A percentile compares a stretch with the other conserved stretches of the same genome.
Evolutionary conservation across 305 asterid genomes (phyloP).

Genomic region (Fraxinus floribunda): DNA sequence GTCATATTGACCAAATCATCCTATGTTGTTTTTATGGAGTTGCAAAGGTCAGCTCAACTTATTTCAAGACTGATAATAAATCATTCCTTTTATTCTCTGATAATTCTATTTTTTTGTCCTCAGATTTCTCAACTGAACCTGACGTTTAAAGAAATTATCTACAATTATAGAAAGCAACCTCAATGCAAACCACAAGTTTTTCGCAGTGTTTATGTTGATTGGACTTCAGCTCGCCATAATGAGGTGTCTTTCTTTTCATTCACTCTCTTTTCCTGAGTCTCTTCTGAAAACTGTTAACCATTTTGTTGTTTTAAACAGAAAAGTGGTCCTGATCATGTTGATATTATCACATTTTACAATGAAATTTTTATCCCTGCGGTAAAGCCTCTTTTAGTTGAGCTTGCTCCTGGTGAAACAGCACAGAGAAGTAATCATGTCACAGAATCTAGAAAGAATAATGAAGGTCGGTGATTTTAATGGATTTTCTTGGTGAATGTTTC

Average conservation of each 20-base stretch:
- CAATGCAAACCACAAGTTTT: slow-evolving; percentile 98
- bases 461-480: slow-evolving; percentile 47
- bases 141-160: slow-evolving; percentile 91
- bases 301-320: slow-evolving; percentile 50
- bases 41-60: slow-evolving; percentile 65
- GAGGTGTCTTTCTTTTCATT: slow-evolving; percentile 48
- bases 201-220: slow-evolving; percentile 85
- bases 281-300: slow-evolving; percentile 18
- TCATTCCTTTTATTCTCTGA: slow-evolving; percentile 18
- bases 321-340: slow-evolving; percentile 81
- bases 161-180: slow-evolving; percentile 90
- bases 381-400: slow-evolving; percentile 89
- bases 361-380: slow-evolving; percentile 84
- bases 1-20: slow-evolving; percentile 93
- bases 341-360: slow-evolving; percentile 90
- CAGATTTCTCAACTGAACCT: slow-evolving; percentile 93
- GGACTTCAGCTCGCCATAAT: slow-evolving; percentile 55
- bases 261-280: slow-evolving; percentile 1
- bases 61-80: slow-evolving; percentile 22
- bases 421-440: slow-evolving; percentile 49
- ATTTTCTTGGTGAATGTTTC: slow-evolving; percentile 17
- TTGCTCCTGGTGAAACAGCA: slow-evolving; percentile 66
- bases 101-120: slow-evolving; percentile 26
- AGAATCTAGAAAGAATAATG: slow-evolving; percentile 44
- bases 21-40: slow-evolving; percentile 98